Percentiles rank a stretch among this genome's conserved stretches.
phyloP scores from a whole-genome alignment of 2,329 filamentous ascomycete species.

The Cladophialophora chaetospira region DNA sequence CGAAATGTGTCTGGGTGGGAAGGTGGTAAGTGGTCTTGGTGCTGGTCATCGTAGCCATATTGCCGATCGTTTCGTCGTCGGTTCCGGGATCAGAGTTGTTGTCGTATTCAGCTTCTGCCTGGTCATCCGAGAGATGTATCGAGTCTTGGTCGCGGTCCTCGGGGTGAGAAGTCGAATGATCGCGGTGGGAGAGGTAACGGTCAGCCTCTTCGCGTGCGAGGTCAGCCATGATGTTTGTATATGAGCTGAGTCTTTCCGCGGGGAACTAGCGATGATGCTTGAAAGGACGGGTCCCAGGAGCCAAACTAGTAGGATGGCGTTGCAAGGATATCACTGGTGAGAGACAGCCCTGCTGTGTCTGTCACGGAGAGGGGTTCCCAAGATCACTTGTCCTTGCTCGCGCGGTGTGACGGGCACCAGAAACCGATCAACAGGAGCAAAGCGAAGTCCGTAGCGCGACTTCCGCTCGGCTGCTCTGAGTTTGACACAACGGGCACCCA shows the following conservation, averaged over 20 bases:
- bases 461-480: background rate
- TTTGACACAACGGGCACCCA: no score
- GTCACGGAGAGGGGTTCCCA: background rate
- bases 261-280: background rate
- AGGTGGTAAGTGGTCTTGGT: slow-evolving; percentile 46
- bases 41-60: slow-evolving; percentile 37
- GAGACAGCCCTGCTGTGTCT: background rate
- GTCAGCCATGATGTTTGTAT: slow-evolving; percentile 42
- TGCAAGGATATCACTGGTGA: background rate
- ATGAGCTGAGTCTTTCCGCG: slow-evolving; percentile 5
- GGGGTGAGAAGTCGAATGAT: slow-evolving; percentile 43
- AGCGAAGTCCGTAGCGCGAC: background rate
- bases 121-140: slow-evolving; percentile 25
- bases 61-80: slow-evolving; percentile 41
- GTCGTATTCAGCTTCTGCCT: slow-evolving; percentile 26
- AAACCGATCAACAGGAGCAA: background rate
- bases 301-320: background rate
- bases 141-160: slow-evolving; percentile 42
- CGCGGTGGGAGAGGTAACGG: slow-evolving; percentile 43
- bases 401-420: background rate
- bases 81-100: slow-evolving; percentile 35
- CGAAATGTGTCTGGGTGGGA: slow-evolving; percentile 49
- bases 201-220: slow-evolving; percentile 52
- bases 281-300: slow-evolving; percentile 1
- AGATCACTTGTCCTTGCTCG: background rate